Conservation (phyloP, 78 protist genomes). For the Dictyostelium citrinum region DNA sequence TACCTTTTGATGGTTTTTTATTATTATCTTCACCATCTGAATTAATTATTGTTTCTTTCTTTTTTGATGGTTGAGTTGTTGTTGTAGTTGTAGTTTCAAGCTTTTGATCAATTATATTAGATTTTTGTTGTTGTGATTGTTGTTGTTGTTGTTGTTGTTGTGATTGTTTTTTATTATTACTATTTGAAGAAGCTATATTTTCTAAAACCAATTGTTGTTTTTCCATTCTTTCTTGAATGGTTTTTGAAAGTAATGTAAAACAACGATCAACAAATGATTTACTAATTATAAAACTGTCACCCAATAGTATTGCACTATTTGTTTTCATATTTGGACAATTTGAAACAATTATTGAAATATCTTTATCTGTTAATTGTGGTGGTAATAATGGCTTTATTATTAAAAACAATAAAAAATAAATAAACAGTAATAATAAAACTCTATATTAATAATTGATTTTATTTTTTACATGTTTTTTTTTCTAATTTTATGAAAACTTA, state of each 20-base stretch:
- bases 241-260: not conserved
- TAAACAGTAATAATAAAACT: not conserved
- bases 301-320: constrained; percentile 37
- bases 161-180: not conserved
- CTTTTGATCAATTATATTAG: not conserved
- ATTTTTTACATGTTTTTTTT: not conserved
- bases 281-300: constrained; percentile 34
- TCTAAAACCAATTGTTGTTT: constrained; percentile 20
- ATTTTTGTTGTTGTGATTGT: not conserved
- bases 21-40: not conserved
- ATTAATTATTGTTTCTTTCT: not conserved
- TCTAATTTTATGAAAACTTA: not conserved
- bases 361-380: constrained; percentile 37
- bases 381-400: constrained; percentile 22
- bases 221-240: constrained; percentile 54
- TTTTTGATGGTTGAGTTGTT: not conserved
- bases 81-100: not conserved
- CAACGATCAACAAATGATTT: constrained; percentile 63
- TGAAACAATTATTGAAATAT: constrained; percentile 5
- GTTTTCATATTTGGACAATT: constrained; percentile 49
- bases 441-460: too few species aligned
- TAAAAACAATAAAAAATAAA: not conserved
- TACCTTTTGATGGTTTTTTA: not conserved
- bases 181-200: not conserved
- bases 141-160: not conserved